Evolutionary conservation across 2,329 filamentous ascomycete species (phyloP).

Genomic region (Epichloe festucae): DNA sequence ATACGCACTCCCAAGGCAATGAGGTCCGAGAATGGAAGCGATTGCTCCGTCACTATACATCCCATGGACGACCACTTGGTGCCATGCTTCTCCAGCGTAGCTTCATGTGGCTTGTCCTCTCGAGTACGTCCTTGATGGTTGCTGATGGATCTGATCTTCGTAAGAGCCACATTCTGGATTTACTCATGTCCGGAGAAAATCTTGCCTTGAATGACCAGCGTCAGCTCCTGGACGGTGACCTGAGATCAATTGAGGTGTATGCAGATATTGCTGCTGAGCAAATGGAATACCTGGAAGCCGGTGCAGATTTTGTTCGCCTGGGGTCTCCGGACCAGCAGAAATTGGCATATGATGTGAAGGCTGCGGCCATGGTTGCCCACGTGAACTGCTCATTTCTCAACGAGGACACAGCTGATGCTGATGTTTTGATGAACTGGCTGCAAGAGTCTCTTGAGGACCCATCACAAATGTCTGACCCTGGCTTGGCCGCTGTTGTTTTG

Average conservation of each 20-base stretch:
- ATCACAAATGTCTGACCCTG: constrained; percentile 68
- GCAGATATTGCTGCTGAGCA: constrained; percentile 66
- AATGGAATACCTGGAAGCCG: constrained; percentile 76
- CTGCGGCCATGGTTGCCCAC: constrained; percentile 67
- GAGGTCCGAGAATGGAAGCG: constrained; percentile 76
- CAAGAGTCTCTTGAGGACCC: constrained; percentile 69
- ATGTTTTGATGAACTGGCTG: constrained; percentile 71
- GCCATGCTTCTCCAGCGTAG: constrained; percentile 84
- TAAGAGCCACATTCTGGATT: constrained; percentile 56
- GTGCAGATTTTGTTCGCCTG: constrained; percentile 71
- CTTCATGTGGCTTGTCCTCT: constrained; percentile 74
- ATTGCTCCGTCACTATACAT: constrained; percentile 70
- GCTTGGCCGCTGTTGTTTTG: constrained; percentile 64
- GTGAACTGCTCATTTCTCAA: constrained; percentile 76
- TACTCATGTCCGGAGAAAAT: constrained; percentile 49
- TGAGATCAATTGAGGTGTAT: constrained; percentile 47
- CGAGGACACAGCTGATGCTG: constrained; percentile 66
- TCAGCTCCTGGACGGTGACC: constrained; percentile 35
- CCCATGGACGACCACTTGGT: constrained; percentile 66
- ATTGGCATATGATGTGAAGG: constrained; percentile 76
- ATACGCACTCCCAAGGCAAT: constrained; percentile 53
- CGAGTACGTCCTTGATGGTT: constrained; percentile 62
- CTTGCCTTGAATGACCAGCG: constrained; percentile 23
- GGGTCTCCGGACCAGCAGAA: constrained; percentile 78
- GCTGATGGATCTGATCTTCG: constrained; percentile 47